Evolutionary conservation across 1,284 basidiomycete genomes (phyloP).

Genomic region (Chiua sp.): DNA sequence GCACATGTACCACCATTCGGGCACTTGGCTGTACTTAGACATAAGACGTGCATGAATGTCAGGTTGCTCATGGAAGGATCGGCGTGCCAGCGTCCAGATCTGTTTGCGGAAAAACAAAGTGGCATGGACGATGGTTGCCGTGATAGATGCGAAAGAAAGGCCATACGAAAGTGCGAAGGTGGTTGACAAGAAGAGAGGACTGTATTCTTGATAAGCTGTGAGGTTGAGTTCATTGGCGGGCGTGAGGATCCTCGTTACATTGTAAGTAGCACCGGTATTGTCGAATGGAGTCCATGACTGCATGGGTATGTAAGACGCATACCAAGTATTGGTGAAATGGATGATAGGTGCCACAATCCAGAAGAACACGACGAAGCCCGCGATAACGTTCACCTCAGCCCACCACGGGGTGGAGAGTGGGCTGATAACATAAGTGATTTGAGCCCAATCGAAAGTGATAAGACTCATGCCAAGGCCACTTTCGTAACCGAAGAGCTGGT

Average conservation of each 20-base stretch:
- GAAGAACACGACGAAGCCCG: constrained; percentile 80
- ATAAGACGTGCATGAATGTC: constrained; percentile 80
- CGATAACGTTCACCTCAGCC: constrained; percentile 82
- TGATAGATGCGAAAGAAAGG: constrained; percentile 70
- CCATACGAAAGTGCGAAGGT: constrained; percentile 75
- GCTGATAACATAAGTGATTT: constrained; percentile 56
- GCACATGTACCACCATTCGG: constrained; percentile 73
- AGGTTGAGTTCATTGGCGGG: constrained; percentile 60
- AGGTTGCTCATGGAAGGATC: constrained; percentile 63
- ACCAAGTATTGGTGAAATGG: constrained; percentile 62
- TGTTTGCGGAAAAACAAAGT: constrained; percentile 72
- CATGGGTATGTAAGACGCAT: constrained; percentile 63
- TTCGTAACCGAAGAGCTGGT: constrained; percentile 80
- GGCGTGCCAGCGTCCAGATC: constrained; percentile 59
- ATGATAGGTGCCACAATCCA: constrained; percentile 62
- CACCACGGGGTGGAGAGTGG: constrained; percentile 73
- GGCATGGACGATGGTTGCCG: constrained; percentile 73
- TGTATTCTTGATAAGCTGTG: constrained; percentile 74
- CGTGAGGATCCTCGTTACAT: constrained; percentile 70
- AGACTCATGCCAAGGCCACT: constrained; percentile 76
- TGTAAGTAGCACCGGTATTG: constrained; percentile 68
- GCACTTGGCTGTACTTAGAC: constrained; percentile 72
- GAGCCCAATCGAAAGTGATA: constrained; percentile 72
- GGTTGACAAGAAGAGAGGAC: constrained; percentile 81
- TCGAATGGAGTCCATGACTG: constrained; percentile 59